Evolutionary conservation across 2,329 filamentous ascomycete species (phyloP), one percentile per base, ranked within the genome.

Genomic region (Colletotrichum lini): DNA sequence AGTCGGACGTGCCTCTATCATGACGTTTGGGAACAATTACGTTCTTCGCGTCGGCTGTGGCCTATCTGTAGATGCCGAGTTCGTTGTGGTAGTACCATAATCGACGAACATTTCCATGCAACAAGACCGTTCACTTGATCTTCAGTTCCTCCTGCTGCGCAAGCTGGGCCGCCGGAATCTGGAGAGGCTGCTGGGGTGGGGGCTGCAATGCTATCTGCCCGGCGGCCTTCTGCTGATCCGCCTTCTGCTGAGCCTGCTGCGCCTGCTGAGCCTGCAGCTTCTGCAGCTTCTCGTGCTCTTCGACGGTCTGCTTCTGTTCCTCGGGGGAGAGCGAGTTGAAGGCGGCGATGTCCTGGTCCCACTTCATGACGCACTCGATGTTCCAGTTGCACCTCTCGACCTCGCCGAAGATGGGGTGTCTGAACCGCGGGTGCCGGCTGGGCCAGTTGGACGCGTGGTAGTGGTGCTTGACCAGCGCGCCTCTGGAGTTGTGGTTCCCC

Each of bases 381-480:
- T 90, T 86, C 91, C 91, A 93, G 76, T 93, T 93, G 80, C 91
- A 93, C 74, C 86, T 84, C 78, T 93, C 92, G 0, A 93, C 91
- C 79, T 92, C 90, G 7, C 90, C 91, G 76, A 91, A 93, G 64
- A 90, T 88, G 1, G 91, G 91, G 77, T 94, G 92, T 57, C 84
- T 90, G 81, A 87, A 92, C 40, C 92, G 85, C 1, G 89, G 91
- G 77, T 94, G 92, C 3, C 84, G 84, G 63, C 86, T 88, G 2
- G 91, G 92, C 92, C 92, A 94, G 70, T 89, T 88, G 1, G 91
- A 93, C 0, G 92, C 92, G 78, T 94, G 92, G 76, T 93, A 94
- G 79, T 93, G 91, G 77, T 94, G 92, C 79, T 91, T 92, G 30
- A 94, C 91, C 1, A 94, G 83, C 2, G 92, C 92, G 23, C 86